These are phyloP conservation scores for Angophora floribunda DNA, from an alignment of 345 rosid species.

Conservation along the genomic window DNA sequence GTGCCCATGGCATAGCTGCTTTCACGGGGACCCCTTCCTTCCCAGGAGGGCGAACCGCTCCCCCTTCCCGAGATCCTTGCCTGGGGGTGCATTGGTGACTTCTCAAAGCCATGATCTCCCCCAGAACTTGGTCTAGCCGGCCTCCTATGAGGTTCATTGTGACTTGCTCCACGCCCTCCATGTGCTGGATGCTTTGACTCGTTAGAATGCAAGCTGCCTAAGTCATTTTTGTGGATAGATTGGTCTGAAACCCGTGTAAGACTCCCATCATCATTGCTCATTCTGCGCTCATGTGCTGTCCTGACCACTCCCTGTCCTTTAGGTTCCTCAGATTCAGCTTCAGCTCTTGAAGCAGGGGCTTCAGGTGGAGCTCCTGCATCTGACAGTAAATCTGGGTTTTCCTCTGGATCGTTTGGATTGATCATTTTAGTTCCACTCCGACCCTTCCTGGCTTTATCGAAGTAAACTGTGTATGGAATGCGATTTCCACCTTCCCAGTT, in stretches of 20 bases:
- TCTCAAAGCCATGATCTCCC: slow-evolving; percentile 59
- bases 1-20: slow-evolving; percentile 37
- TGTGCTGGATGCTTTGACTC: slow-evolving; percentile 29
- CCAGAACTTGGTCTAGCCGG: slow-evolving; percentile 28
- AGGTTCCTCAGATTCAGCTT: slow-evolving; percentile 32
- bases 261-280: slow-evolving; percentile 28
- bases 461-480: slow-evolving; percentile 84
- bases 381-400: slow-evolving; percentile 35
- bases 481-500: slow-evolving; percentile 76
- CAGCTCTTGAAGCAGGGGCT: slow-evolving; percentile 33
- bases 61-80: slow-evolving; percentile 36
- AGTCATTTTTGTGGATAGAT: not conserved
- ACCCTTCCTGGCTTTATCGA: slow-evolving; percentile 75
- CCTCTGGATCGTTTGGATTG: slow-evolving; percentile 76
- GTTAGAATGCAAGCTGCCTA: slow-evolving; percentile 9
- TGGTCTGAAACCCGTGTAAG: slow-evolving; percentile 2
- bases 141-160: slow-evolving; percentile 22
- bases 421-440: slow-evolving; percentile 40
- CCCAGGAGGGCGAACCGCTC: slow-evolving; percentile 41
- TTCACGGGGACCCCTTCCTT: slow-evolving; percentile 44
- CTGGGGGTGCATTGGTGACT: slow-evolving; percentile 64
- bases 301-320: slow-evolving; percentile 20
- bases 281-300: slow-evolving; percentile 18
- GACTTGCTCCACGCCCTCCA: slow-evolving; percentile 36
- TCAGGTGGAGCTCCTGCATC: slow-evolving; percentile 17